Evolutionary conservation across 495 filamentous ascomycete genomes (phyloP), one percentile per base, ranked within the genome.

Genomic region (Corynascus novoguineensis): DNA sequence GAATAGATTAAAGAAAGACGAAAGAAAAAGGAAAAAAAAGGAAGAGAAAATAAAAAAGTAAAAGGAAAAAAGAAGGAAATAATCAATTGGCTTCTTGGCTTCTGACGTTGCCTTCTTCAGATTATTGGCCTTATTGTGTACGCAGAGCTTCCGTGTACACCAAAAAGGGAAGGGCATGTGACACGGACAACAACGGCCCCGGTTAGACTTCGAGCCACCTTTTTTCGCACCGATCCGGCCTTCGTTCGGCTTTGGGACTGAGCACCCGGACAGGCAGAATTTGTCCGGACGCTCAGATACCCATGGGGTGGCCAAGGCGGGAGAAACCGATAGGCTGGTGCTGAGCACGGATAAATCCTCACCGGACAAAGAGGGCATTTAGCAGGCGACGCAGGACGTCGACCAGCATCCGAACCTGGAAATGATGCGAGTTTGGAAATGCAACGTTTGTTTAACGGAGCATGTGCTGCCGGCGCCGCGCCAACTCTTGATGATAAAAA

Each of bases 181-280:
- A n/a, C n/a, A n/a, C n/a, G n/a, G n/a, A n/a, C n/a, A n/a, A n/a
- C n/a, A n/a, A n/a, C n/a, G n/a, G n/a, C n/a, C n/a, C n/a, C n/a
- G n/a, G n/a, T n/a, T n/a, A n/a, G n/a, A n/a, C n/a, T n/a, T n/a
- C n/a, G n/a, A n/a, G n/a, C n/a, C n/a, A n/a, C n/a, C n/a, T n/a
- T 29, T 17, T 17, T 22, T 19, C 29, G 27, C 28, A 25, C 22
- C 41, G 37, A n/a, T 15, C 37, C 37, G 37, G 37, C 37, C n/a
- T 15, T 41, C 37, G 41, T 11, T 25, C 22, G 22, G n/a, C 10
- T 53, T 53, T 47, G 56, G 56, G 53, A 49, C 46, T n/a, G n/a
- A n/a, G n/a, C n/a, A n/a, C n/a, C n/a, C 37, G 40, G 52, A 60
- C 47, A 60, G 53, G 53, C 58, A 46, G 32, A 57, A 53, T 54